Conservation (phyloP, 228 moss, liverwort and hornwort genomes). For the Sphagnum magellanicum region DNA sequence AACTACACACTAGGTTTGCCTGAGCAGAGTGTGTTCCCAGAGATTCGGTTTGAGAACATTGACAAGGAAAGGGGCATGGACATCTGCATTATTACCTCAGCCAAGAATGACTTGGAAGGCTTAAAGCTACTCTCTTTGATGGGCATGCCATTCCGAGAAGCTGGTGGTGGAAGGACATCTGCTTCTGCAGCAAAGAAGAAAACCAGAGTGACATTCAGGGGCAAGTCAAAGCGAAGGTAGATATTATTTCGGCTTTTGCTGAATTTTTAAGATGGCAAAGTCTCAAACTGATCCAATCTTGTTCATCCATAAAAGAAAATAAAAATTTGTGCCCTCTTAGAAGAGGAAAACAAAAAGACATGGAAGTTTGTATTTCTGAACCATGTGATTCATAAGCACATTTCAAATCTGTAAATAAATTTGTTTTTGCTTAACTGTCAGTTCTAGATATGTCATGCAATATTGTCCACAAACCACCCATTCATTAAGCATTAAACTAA, state of each 20-base stretch:
- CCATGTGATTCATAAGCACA: no score
- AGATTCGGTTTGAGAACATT: constrained; percentile 88
- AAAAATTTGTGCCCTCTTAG: no score
- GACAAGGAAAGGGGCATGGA: constrained; percentile 90
- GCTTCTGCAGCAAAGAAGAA: constrained; percentile 69
- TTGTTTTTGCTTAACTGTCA: no score
- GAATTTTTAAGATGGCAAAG: no score
- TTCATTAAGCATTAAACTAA: no score
- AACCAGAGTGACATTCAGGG: constrained; percentile 27
- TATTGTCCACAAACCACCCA: no score
- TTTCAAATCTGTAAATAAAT: no score
- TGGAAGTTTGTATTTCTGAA: no score
- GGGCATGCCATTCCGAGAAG: constrained; percentile 94
- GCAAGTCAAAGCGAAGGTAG: constrained; percentile 22
- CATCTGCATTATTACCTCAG: constrained; percentile 67
- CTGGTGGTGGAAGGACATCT: constrained; percentile 58
- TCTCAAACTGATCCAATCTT: no score
- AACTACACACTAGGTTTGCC: constrained; percentile 82
- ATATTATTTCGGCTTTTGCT: not conserved
- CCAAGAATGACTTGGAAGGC: constrained; percentile 71
- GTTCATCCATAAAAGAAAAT: no score
- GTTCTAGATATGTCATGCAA: no score
- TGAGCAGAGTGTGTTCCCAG: constrained; percentile 91
- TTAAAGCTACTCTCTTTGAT: constrained; percentile 65
- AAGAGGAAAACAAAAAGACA: no score